These are phyloP conservation scores for Talaromyces sp. DNA, from an alignment of 2,329 filamentous ascomycete genomes.

Conservation along the genomic window DNA sequence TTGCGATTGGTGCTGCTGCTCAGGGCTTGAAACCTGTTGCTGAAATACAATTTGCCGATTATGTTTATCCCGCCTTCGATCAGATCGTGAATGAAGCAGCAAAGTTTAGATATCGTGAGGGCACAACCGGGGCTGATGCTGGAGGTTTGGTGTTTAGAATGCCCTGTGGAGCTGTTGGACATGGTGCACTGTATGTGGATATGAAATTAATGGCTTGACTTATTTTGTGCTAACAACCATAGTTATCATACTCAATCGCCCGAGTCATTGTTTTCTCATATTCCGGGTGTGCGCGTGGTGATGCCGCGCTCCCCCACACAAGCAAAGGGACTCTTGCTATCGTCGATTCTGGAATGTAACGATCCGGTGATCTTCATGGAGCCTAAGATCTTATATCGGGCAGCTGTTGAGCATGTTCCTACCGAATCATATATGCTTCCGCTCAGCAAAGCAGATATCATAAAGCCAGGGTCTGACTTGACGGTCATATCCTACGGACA, in stretches of 20 bases:
- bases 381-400: conserved; percentile 86
- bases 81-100: conserved; percentile 91
- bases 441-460: conserved; percentile 75
- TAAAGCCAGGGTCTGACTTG: conserved; percentile 73
- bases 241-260: conserved; percentile 82
- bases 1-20: conserved; percentile 82
- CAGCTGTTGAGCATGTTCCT: conserved; percentile 86
- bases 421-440: conserved; percentile 75
- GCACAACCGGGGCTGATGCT: conserved; percentile 58
- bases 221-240: not conserved
- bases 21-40: conserved; percentile 90
- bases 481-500: conserved; percentile 87
- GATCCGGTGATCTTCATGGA: conserved; percentile 93
- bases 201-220: not conserved
- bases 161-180: conserved; percentile 84
- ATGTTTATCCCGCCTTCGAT: conserved; percentile 88
- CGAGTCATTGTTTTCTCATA: conserved; percentile 80
- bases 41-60: conserved; percentile 94
- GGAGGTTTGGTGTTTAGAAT: conserved; percentile 83
- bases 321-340: conserved; percentile 78
- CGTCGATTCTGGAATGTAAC: conserved; percentile 67
- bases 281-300: conserved; percentile 78
- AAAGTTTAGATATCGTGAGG: conserved; percentile 75
- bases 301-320: conserved; percentile 81
- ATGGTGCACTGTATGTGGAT: conserved; percentile 63